Evolutionary conservation across 805 yeast species (phyloP).

Genomic region (Starmera dryadoides): DNA sequence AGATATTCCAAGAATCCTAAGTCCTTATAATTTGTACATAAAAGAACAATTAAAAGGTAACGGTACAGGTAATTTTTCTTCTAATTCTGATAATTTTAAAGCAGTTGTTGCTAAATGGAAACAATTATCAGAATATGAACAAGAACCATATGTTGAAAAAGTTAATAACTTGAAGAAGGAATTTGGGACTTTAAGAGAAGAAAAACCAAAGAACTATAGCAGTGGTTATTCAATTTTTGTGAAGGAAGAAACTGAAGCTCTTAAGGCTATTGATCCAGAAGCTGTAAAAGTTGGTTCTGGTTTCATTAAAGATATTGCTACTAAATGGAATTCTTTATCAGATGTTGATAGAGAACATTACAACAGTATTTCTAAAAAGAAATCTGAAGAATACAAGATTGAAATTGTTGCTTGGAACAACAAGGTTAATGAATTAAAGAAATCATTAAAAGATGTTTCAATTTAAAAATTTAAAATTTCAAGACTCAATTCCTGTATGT

Average conservation of each 20-base stretch:
- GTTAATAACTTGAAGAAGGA: background rate
- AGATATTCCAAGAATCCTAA: no score
- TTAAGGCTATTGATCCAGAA: slow-evolving; percentile 11
- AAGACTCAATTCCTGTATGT: no score
- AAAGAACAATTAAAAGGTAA: no score
- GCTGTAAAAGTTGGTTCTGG: slow-evolving; percentile 20
- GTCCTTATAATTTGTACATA: no score
- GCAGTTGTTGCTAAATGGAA: slow-evolving; percentile 9
- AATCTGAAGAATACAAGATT: slow-evolving; percentile 26
- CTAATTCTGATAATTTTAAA: slow-evolving; percentile 9
- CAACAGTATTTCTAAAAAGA: slow-evolving; percentile 7
- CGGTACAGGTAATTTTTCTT: background rate
- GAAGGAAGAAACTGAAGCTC: slow-evolving; percentile 5
- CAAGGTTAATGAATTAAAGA: no score
- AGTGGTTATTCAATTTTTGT: slow-evolving; percentile 10
- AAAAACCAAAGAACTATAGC: slow-evolving; percentile 18
- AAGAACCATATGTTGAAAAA: slow-evolving; percentile 4
- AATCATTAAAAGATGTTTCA: no score
- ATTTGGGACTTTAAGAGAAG: no score
- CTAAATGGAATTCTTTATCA: slow-evolving; percentile 78
- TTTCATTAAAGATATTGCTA: slow-evolving; percentile 65
- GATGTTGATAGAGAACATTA: slow-evolving; percentile 61
- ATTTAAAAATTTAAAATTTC: no score
- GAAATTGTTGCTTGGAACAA: slow-evolving; percentile 32
- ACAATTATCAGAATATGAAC: slow-evolving; percentile 5